A percentile compares a stretch with the other conserved stretches of the same genome.
phyloP scores from a whole-genome alignment of 345 rosid genomes.

The Litchi chinensis region DNA sequence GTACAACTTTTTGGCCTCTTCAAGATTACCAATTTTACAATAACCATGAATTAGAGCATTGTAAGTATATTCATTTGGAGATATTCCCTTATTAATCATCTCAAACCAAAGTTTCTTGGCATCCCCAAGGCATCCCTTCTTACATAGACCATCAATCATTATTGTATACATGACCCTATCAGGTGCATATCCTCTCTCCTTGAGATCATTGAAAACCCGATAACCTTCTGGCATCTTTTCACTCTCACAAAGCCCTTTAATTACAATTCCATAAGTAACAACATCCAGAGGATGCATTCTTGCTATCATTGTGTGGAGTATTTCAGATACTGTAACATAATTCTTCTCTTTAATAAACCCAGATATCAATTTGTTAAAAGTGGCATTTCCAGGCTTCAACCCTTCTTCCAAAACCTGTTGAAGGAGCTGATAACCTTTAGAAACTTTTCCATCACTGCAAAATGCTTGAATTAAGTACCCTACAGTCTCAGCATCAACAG shows the following conservation, averaged over 20 bases:
- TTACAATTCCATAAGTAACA: slow-evolving; percentile 47
- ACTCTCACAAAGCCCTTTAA: slow-evolving; percentile 52
- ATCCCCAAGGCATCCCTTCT: slow-evolving; percentile 31
- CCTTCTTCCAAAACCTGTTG: slow-evolving; percentile 48
- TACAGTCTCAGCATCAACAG: slow-evolving; percentile 39
- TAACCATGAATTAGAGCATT: slow-evolving; percentile 41
- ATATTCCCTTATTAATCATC: slow-evolving; percentile 47
- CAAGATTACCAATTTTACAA: slow-evolving; percentile 32
- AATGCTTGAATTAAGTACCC: slow-evolving; percentile 50
- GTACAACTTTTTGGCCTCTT: slow-evolving; percentile 37
- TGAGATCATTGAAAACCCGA: slow-evolving; percentile 47
- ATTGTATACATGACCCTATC: slow-evolving; percentile 47
- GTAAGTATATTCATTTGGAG: slow-evolving; percentile 44
- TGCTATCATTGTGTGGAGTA: slow-evolving; percentile 54
- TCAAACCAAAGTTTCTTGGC: slow-evolving; percentile 56
- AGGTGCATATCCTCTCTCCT: slow-evolving; percentile 53
- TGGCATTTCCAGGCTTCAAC: slow-evolving; percentile 31
- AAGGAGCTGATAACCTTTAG: slow-evolving; percentile 51
- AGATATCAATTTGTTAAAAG: slow-evolving; percentile 43
- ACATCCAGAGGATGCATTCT: slow-evolving; percentile 39
- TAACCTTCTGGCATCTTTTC: slow-evolving; percentile 37
- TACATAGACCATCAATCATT: slow-evolving; percentile 47
- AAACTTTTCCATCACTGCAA: slow-evolving; percentile 38
- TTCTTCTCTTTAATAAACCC: slow-evolving; percentile 34
- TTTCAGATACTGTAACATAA: slow-evolving; percentile 42